These are phyloP conservation scores for Neophaeococcomyces mojaviensis DNA, from an alignment of 2,329 filamentous ascomycete genomes.

Conservation along the genomic window DNA sequence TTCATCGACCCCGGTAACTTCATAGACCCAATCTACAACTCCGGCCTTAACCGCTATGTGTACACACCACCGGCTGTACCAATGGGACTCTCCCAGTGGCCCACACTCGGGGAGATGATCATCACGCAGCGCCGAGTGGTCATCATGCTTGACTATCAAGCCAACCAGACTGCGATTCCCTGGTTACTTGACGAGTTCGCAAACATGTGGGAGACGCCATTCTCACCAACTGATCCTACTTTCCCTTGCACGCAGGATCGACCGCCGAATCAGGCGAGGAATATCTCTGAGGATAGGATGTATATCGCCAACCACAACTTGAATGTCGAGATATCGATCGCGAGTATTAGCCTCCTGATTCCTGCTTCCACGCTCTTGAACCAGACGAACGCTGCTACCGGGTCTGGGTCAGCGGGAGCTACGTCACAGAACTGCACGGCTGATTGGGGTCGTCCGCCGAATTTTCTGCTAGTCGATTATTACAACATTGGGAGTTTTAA, in stretches of 20 bases:
- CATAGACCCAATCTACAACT: constrained; percentile 58
- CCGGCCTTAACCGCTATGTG: constrained; percentile 64
- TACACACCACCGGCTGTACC: constrained; percentile 66
- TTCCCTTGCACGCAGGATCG: constrained; percentile 77
- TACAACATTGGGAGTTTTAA: constrained; percentile 64
- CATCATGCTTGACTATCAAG: constrained; percentile 77
- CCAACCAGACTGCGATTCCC: constrained; percentile 68
- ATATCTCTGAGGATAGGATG: constrained; percentile 54
- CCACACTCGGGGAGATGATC: constrained; percentile 71
- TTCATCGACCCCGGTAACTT: constrained; percentile 61
- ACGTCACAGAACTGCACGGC: constrained; percentile 56
- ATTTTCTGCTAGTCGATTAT: constrained; percentile 71
- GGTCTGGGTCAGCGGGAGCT: constrained; percentile 58
- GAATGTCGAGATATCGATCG: constrained; percentile 66
- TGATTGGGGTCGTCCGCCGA: constrained; percentile 63
- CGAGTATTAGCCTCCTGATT: constrained; percentile 57
- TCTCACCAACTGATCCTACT: constrained; percentile 58
- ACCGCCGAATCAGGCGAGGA: constrained; percentile 49
- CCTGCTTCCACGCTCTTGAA: constrained; percentile 65
- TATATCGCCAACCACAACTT: constrained; percentile 90
- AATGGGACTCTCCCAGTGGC: constrained; percentile 71
- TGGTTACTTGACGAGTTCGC: constrained; percentile 84
- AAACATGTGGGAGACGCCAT: constrained; percentile 86
- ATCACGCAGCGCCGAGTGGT: constrained; percentile 62
- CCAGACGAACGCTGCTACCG: constrained; percentile 60